phyloP scores from a whole-genome alignment of 768 basidiomycete genomes.

The Kwoniella dendrophila region DNA sequence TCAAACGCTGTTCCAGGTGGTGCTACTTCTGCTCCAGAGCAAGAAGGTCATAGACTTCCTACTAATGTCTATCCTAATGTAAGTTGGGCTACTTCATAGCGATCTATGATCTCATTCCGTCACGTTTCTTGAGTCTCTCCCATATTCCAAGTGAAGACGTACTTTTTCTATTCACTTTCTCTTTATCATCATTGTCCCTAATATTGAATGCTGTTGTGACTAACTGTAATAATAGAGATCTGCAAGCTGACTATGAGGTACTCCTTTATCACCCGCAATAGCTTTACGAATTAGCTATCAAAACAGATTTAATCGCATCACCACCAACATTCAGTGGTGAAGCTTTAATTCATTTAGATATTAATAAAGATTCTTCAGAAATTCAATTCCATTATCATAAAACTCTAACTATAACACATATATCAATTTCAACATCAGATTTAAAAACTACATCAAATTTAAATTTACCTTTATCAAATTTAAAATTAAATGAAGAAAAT shows the following conservation, averaged over 20 bases:
- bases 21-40: constrained; percentile 9
- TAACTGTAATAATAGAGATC: no score
- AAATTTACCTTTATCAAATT: constrained; percentile 43
- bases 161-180: no score
- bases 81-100: neutral
- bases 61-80: constrained; percentile 31
- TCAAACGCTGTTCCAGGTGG: constrained; percentile 16
- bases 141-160: no score
- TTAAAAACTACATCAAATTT: constrained; percentile 41
- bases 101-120: no score
- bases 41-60: constrained; percentile 22
- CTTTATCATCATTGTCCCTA: no score
- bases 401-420: constrained; percentile 69
- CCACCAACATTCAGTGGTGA: constrained; percentile 67
- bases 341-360: constrained; percentile 38
- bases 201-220: no score
- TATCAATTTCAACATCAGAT: constrained; percentile 40
- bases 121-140: no score
- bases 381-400: constrained; percentile 77
- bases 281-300: constrained; percentile 57
- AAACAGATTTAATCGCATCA: constrained; percentile 71
- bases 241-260: no score
- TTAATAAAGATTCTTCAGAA: constrained; percentile 27
- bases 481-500: constrained; percentile 64
- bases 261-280: constrained; percentile 4